Conservation (phyloP, 2,329 filamentous ascomycete genomes). For the Fusarium fracticaudum region DNA sequence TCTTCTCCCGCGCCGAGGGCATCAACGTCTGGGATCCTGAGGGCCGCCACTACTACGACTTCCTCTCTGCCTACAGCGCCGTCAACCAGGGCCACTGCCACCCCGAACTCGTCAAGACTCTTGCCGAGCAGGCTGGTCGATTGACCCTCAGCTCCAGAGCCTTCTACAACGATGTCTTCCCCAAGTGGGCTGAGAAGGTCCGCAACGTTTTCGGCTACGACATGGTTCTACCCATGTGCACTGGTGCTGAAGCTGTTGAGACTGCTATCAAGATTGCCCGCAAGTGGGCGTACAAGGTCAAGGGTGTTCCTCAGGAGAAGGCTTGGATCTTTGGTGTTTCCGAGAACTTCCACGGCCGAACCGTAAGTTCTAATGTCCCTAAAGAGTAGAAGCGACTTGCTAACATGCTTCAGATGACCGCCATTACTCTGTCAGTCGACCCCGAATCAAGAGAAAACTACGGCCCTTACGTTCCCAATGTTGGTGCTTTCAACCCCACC, state of each 20-base stretch:
- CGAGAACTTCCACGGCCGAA: slow-evolving; percentile 52
- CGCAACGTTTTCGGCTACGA: slow-evolving; percentile 35
- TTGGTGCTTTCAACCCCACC: slow-evolving; percentile 68
- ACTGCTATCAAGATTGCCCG: slow-evolving; percentile 35
- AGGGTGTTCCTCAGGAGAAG: slow-evolving; percentile 34
- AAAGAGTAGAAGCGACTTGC: background rate
- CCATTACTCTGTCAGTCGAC: slow-evolving; percentile 94
- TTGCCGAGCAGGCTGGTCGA: slow-evolving; percentile 88
- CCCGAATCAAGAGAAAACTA: slow-evolving; percentile 97
- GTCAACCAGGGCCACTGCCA: slow-evolving; percentile 54
- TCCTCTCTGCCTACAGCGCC: slow-evolving; percentile 84
- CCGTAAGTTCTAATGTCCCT: slow-evolving; percentile 65
- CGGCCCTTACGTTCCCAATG: slow-evolving; percentile 90
- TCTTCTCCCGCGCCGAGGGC: slow-evolving; percentile 86
- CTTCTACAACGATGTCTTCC: slow-evolving; percentile 37
- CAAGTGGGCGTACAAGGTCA: slow-evolving; percentile 36
- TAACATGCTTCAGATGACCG: slow-evolving; percentile 73
- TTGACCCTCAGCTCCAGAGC: slow-evolving; percentile 53
- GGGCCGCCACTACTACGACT: slow-evolving; percentile 94
- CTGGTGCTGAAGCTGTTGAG: slow-evolving; percentile 35
- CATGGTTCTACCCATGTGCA: slow-evolving; percentile 34
- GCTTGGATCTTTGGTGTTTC: slow-evolving; percentile 36
- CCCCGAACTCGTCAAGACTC: slow-evolving; percentile 90
- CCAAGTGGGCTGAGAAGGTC: slow-evolving; percentile 37
- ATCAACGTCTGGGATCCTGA: slow-evolving; percentile 97